Evolutionary conservation across 1,139 yeast species (phyloP).

Genomic region (Saccharomyces hybrid): DNA sequence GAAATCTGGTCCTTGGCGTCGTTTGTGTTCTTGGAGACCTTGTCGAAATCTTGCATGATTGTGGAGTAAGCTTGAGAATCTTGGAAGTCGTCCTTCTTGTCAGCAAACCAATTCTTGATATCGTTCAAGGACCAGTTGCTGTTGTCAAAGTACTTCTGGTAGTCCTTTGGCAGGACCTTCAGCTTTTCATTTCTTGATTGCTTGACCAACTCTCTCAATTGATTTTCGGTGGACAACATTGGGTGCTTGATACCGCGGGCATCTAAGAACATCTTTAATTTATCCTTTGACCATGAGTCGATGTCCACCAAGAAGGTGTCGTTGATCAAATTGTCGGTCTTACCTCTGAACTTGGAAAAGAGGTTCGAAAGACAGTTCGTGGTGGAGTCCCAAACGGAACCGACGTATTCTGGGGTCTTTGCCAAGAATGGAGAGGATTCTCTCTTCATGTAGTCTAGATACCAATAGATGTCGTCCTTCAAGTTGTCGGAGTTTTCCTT

Average conservation of each 20-base stretch:
- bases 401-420: constrained; percentile 28
- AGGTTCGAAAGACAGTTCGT: constrained; percentile 8
- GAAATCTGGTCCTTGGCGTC: constrained; percentile 24
- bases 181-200: constrained; percentile 40
- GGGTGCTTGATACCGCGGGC: constrained; percentile 46
- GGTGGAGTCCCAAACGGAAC: constrained; percentile 20
- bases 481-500: constrained; percentile 32
- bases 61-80: constrained; percentile 32
- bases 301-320: constrained; percentile 42
- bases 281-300: constrained; percentile 43
- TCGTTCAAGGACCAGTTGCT: constrained; percentile 3
- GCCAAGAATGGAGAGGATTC: constrained; percentile 31
- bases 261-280: constrained; percentile 45
- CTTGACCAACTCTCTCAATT: constrained; percentile 43
- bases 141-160: constrained; percentile 9
- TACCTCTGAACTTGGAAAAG: constrained; percentile 10
- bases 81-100: constrained; percentile 32
- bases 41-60: constrained; percentile 23
- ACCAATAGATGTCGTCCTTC: constrained; percentile 37
- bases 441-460: constrained; percentile 32
- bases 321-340: constrained; percentile 35
- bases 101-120: constrained; percentile 2
- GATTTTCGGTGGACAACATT: constrained; percentile 39
- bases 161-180: constrained; percentile 29
- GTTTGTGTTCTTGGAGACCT: constrained; percentile 18